Evolutionary conservation across 345 rosid genomes (phyloP).

Genomic region (Toxicodendron radicans): DNA sequence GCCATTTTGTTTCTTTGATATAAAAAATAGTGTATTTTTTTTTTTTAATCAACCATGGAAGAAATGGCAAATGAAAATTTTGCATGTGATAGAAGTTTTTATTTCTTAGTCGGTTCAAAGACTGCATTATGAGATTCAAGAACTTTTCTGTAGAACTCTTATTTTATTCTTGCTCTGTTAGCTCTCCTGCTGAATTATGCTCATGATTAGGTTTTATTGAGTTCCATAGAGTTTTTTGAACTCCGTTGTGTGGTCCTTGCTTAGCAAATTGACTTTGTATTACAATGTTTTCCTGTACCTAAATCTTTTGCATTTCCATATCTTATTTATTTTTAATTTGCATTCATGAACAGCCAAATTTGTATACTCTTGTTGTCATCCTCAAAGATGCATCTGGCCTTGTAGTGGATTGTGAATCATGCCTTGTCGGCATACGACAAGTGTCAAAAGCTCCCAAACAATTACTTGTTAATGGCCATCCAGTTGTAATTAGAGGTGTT

Average conservation of each 20-base stretch:
- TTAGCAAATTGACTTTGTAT: not conserved
- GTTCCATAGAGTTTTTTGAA: not conserved
- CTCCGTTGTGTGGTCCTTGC: not conserved
- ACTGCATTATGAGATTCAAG: not conserved
- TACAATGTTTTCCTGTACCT: not conserved
- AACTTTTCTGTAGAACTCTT: not conserved
- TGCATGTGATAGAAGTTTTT: not conserved
- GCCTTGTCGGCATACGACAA: constrained; percentile 81
- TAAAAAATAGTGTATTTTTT: not conserved
- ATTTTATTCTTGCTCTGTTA: not conserved
- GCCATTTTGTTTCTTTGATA: not conserved
- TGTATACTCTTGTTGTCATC: constrained; percentile 72
- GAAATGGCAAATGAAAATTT: not conserved
- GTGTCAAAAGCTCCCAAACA: constrained; percentile 88
- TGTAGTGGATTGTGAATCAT: constrained; percentile 88
- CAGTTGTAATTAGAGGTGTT: constrained; percentile 87
- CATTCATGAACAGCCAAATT: constrained; percentile 69
- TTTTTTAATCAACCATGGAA: not conserved
- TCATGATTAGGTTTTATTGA: not conserved
- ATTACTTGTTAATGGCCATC: constrained; percentile 87
- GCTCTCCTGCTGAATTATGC: not conserved
- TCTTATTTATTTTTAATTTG: constrained; percentile 11
- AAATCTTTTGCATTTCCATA: constrained; percentile 10
- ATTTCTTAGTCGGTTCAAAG: not conserved
- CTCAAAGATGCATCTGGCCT: constrained; percentile 79